A percentile compares a stretch with the other conserved stretches of the same genome.
These are phyloP conservation scores for Melaleuca quinquenervia DNA, from an alignment of 345 rosid species.

Conservation along the genomic window DNA sequence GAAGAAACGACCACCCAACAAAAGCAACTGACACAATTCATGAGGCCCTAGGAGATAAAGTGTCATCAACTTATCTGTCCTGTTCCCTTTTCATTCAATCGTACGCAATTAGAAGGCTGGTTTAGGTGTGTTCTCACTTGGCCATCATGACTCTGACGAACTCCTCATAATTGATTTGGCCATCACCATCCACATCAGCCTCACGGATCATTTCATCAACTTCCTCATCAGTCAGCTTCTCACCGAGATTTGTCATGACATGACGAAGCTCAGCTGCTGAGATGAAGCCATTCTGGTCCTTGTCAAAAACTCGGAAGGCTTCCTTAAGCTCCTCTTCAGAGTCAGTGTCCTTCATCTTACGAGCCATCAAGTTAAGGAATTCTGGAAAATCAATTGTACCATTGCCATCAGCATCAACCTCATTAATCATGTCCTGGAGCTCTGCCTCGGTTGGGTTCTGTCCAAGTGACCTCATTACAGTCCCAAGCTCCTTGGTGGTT, in stretches of 20 bases:
- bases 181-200: slow-evolving; percentile 51
- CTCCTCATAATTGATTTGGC: slow-evolving; percentile 51
- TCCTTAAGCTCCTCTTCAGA: slow-evolving; percentile 53
- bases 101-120: slow-evolving; percentile 2
- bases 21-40: slow-evolving; percentile 10
- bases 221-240: slow-evolving; percentile 52
- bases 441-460: slow-evolving; percentile 57
- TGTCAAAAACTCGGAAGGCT: slow-evolving; percentile 46
- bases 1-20: slow-evolving; percentile 16
- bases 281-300: slow-evolving; percentile 51
- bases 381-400: slow-evolving; percentile 47
- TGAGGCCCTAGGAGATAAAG: slow-evolving; percentile 16
- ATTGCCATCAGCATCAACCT: slow-evolving; percentile 51
- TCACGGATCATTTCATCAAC: slow-evolving; percentile 53
- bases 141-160: slow-evolving; percentile 56
- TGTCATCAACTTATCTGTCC: slow-evolving; percentile 30
- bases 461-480: slow-evolving; percentile 45
- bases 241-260: slow-evolving; percentile 52
- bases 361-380: slow-evolving; percentile 45
- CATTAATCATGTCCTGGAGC: slow-evolving; percentile 50
- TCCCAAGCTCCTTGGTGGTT: slow-evolving; percentile 53
- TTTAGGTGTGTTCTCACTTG: slow-evolving; percentile 33
- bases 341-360: slow-evolving; percentile 53
- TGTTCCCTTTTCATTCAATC: slow-evolving; percentile 6
- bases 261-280: slow-evolving; percentile 53